Evolutionary conservation across 768 basidiomycete genomes (phyloP).

Genomic region (Dioszegia hungarica): DNA sequence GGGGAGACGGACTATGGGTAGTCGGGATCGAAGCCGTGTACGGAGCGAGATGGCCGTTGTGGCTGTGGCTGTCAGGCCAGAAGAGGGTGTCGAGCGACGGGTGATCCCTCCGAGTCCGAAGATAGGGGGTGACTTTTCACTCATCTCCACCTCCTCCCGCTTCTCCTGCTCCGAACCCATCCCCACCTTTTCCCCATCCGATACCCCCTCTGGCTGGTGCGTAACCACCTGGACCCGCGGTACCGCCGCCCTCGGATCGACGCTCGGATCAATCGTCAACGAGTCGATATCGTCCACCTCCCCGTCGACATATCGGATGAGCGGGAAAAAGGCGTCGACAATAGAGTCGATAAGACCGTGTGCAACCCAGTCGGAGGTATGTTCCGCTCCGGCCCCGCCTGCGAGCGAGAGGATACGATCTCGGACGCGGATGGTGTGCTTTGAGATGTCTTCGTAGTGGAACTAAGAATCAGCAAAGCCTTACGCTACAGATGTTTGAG

Average conservation of each 20-base stretch:
- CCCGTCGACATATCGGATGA: constrained; percentile 70
- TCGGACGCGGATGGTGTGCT: constrained; percentile 72
- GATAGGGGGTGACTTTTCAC: constrained; percentile 17
- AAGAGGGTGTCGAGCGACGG: no score
- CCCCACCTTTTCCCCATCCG: no score
- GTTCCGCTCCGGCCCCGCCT: constrained; percentile 40
- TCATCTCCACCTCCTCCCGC: constrained; percentile 17
- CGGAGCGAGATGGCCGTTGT: background rate
- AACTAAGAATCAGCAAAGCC: no score
- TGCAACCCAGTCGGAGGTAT: constrained; percentile 72
- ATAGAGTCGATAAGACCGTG: constrained; percentile 88
- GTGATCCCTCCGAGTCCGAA: no score
- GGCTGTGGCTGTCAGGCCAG: no score
- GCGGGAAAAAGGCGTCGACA: constrained; percentile 80
- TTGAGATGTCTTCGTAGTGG: constrained; percentile 83
- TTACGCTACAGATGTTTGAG: no score
- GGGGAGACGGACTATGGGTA: constrained; percentile 5
- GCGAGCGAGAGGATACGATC: constrained; percentile 63
- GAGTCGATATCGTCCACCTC: constrained; percentile 75
- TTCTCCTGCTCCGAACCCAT: no score
- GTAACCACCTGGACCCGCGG: no score
- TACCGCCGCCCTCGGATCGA: constrained; percentile 18
- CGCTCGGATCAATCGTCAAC: constrained; percentile 55
- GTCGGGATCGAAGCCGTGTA: background rate
- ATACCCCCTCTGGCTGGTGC: no score